Evolutionary conservation across 2,329 filamentous ascomycete species (phyloP), one percentile per base, ranked within the genome.

Genomic region (Ophiostoma populinum): DNA sequence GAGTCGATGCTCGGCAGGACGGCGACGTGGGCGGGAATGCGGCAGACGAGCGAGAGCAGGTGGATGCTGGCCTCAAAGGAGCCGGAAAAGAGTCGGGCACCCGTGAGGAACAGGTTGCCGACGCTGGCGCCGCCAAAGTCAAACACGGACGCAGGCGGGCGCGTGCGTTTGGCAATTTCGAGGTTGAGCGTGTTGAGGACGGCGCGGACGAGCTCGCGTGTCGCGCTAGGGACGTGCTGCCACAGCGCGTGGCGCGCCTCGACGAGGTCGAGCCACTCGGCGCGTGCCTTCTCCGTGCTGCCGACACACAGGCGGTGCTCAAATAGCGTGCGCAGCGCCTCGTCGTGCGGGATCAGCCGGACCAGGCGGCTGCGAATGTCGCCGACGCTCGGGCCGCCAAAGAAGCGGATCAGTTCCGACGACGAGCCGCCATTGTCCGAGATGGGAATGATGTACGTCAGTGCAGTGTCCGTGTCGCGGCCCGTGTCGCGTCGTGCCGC

Each of bases 371-470:
- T 86, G 43, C 36, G 13, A 18, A 12, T 17, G 29, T 27, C 5
- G 22, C 3, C 40, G 56, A 37, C 58, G 77, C 87, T 87, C 44
- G 87, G 87, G 1, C 90, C 90, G 11, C 87, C 90, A 56, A 95
- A 90, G 24, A 95, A 85, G 24, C 90, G 70, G 45, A 94, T 92
- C 48, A 94, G 62, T 59, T 95, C 87, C 29, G 82, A 92, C 3
- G 85, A 92, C 46, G 81, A 92, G 25, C 87, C 87, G 32, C 87
- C 87, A 55, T 95, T 95, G 57, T 95, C 87, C 44, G 80, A 90
- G 51, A 94, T 93, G 24, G 87, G 87, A 35, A 95, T 92, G 40
- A 94, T 74, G 54, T 92, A 92, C 55, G 72, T 82, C 27, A 92
- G 58, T 8, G 28, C 17, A 11, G 25, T 18, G 25, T 66, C 74